These are phyloP conservation scores for Cavenderia fasciculata DNA, from an alignment of 78 protist species.

Conservation along the genomic window DNA sequence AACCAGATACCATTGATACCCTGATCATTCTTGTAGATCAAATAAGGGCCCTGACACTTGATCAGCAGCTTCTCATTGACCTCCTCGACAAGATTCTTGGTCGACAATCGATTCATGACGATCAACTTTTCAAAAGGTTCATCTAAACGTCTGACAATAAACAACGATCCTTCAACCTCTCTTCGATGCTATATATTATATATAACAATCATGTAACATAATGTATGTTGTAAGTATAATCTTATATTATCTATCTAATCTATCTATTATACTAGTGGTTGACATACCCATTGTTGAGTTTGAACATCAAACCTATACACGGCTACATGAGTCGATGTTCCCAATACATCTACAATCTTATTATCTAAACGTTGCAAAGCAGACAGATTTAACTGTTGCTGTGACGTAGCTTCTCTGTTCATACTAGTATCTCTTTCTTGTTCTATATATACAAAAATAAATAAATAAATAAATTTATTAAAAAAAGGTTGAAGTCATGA, in stretches of 20 bases:
- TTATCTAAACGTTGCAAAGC: conserved; percentile 63
- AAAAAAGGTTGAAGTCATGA: no score
- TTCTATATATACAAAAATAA: background rate
- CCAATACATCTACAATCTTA: conserved; percentile 35
- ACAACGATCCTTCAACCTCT: conserved; percentile 70
- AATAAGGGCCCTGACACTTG: conserved; percentile 46
- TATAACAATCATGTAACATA: no score
- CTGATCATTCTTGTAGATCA: conserved; percentile 35
- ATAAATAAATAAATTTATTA: background rate
- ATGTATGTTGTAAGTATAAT: no score
- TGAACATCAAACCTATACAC: conserved; percentile 55
- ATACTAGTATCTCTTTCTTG: background rate
- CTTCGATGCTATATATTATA: conserved; percentile 53
- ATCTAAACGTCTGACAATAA: conserved; percentile 51
- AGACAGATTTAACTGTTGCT: conserved; percentile 54
- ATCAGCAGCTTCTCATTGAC: conserved; percentile 32
- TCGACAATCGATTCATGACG: conserved; percentile 54
- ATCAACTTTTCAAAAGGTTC: conserved; percentile 50
- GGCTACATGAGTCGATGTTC: conserved; percentile 63
- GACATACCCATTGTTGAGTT: conserved; percentile 47
- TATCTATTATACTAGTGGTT: background rate
- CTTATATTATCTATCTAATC: background rate
- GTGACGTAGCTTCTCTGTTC: conserved; percentile 33
- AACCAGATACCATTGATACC: conserved; percentile 72
- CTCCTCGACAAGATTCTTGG: conserved; percentile 70